These are phyloP conservation scores for Porogramme epimiltina DNA, from an alignment of 1,284 basidiomycete genomes.

Conservation along the genomic window DNA sequence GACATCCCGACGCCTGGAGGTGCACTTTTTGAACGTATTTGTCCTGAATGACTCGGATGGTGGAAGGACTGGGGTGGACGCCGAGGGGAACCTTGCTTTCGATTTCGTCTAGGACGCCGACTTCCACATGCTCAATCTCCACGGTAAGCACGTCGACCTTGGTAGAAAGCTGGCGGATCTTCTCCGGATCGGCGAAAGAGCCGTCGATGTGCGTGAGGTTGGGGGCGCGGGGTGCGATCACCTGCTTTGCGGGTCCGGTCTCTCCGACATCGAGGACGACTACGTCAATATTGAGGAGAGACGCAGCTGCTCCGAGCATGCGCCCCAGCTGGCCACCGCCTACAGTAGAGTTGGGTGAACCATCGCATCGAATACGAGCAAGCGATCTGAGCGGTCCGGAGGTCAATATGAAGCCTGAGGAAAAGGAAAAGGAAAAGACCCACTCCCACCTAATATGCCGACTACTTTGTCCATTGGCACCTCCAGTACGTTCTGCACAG, in stretches of 20 bases:
- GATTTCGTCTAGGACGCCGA: constrained; percentile 71
- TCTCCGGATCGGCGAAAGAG: constrained; percentile 81
- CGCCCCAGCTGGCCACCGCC: constrained; percentile 98
- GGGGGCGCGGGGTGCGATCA: constrained; percentile 58
- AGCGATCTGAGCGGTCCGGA: neutral
- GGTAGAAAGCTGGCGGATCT: constrained; percentile 80
- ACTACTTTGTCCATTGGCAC: constrained; percentile 54
- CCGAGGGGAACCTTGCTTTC: constrained; percentile 53
- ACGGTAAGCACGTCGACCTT: constrained; percentile 92
- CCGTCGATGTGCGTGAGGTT: constrained; percentile 81
- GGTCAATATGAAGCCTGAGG: neutral
- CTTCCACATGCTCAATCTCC: constrained; percentile 98
- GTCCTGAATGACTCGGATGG: constrained; percentile 93
- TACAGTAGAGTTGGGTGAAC: constrained; percentile 31
- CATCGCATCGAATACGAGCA: constrained; percentile 1
- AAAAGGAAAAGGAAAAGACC: constrained; percentile 28
- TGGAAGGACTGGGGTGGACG: constrained; percentile 85
- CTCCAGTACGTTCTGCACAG: neutral
- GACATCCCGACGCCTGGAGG: constrained; percentile 58
- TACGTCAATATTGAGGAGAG: constrained; percentile 86
- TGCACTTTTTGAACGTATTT: constrained; percentile 92
- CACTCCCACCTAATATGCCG: constrained; percentile 68
- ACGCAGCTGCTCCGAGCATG: constrained; percentile 93
- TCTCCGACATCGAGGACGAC: constrained; percentile 86
- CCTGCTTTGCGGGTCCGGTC: constrained; percentile 89